phyloP scores from a whole-genome alignment of 805 yeast species.

The Saturnispora ahearnii region DNA sequence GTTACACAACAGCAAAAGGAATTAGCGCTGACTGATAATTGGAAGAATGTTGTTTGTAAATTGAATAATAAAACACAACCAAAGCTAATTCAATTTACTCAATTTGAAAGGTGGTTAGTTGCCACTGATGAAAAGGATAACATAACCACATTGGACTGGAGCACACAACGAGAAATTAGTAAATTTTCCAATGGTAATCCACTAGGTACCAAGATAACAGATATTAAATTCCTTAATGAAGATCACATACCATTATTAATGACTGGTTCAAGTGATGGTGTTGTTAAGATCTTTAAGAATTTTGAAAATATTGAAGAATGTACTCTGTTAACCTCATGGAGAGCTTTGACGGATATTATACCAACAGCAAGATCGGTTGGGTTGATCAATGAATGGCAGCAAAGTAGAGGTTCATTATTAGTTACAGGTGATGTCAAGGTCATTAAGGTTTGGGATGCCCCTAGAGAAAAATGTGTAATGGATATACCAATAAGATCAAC shows the following conservation, averaged over 20 bases:
- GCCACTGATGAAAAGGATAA: slow-evolving; percentile 79
- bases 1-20: slow-evolving; percentile 88
- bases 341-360: slow-evolving; percentile 80
- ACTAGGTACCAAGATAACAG: slow-evolving; percentile 81
- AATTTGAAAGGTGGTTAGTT: slow-evolving; percentile 77
- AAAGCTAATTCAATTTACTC: slow-evolving; percentile 69
- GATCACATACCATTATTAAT: slow-evolving; percentile 81
- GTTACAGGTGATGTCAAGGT: slow-evolving; percentile 94
- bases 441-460: slow-evolving; percentile 93
- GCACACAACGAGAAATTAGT: slow-evolving; percentile 42
- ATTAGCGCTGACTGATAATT: slow-evolving; percentile 71
- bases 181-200: slow-evolving; percentile 80
- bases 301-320: slow-evolving; percentile 49
- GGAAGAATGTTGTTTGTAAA: slow-evolving; percentile 57
- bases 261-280: slow-evolving; percentile 91
- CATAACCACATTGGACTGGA: slow-evolving; percentile 87
- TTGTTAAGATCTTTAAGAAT: slow-evolving; percentile 75
- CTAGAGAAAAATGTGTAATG: slow-evolving; percentile 74
- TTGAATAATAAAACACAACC: slow-evolving; percentile 76
- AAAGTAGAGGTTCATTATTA: slow-evolving; percentile 79
- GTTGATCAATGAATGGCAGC: slow-evolving; percentile 92
- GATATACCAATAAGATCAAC: slow-evolving; percentile 91
- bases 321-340: slow-evolving; percentile 78
- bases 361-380: slow-evolving; percentile 78
- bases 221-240: slow-evolving; percentile 77